phyloP scores from a whole-genome alignment of 352 stramenopile species.

The Blastocystis sp. region DNA sequence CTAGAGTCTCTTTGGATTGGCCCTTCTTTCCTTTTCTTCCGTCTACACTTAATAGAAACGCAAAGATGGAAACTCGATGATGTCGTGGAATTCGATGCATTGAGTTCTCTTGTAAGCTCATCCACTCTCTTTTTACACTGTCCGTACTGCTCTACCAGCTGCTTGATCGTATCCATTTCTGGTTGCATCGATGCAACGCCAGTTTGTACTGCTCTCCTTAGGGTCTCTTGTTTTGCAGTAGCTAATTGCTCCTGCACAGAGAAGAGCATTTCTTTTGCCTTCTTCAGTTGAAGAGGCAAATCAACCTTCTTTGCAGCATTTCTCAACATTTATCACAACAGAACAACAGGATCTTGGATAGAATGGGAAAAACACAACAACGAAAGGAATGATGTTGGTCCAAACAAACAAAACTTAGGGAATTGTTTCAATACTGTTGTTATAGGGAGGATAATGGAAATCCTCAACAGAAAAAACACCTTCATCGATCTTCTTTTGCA shows the following conservation, averaged over 20 bases:
- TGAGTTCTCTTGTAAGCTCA: not conserved
- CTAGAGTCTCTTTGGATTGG: not conserved
- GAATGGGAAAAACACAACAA: not conserved
- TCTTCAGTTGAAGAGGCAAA: slow-evolving; percentile 14
- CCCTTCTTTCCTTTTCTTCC: not conserved
- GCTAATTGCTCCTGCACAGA: not conserved
- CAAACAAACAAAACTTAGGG: slow-evolving; percentile 63
- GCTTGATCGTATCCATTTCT: not conserved
- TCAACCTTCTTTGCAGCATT: slow-evolving; percentile 32
- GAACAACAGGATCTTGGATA: too few species aligned
- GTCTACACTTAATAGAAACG: not conserved
- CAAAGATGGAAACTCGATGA: not conserved
- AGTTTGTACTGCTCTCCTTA: not conserved
- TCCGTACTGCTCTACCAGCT: not conserved
- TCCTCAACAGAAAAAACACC: slow-evolving; percentile 67
- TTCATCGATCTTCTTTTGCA: slow-evolving; percentile 65
- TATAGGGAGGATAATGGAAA: slow-evolving; percentile 67
- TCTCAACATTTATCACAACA: not conserved
- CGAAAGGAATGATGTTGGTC: not conserved
- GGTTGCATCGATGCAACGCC: not conserved
- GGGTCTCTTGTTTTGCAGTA: not conserved
- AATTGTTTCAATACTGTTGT: slow-evolving; percentile 68
- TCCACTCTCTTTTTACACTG: not conserved
- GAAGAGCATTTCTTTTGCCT: slow-evolving; percentile 22
- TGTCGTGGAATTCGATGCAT: not conserved